These are phyloP conservation scores for Rubia balearica DNA, from an alignment of 305 asterid species.

Conservation along the genomic window DNA sequence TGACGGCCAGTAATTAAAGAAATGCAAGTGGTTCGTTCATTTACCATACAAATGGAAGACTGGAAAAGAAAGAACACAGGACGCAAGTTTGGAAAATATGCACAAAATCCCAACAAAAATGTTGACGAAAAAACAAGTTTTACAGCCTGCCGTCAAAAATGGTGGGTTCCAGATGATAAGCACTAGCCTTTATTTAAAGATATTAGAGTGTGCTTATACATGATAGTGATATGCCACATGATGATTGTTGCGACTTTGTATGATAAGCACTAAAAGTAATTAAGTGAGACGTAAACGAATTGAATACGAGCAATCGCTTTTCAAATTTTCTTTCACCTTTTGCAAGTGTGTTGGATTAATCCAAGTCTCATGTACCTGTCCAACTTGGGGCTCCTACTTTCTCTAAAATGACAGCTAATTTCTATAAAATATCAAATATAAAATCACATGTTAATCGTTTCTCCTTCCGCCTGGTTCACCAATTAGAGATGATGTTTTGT, in stretches of 20 bases:
- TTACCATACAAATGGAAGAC: neutral
- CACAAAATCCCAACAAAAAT: neutral
- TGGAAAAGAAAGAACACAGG: neutral
- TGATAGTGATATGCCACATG: neutral
- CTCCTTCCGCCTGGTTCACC: too few species aligned
- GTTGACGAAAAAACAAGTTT: neutral
- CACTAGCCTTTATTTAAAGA: constrained; percentile 7
- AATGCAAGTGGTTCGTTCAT: constrained; percentile 1
- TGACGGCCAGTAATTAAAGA: neutral
- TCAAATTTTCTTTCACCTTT: constrained; percentile 26
- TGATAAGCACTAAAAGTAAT: constrained; percentile 12
- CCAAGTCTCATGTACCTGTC: neutral
- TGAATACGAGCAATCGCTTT: constrained; percentile 37
- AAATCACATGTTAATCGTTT: too few species aligned
- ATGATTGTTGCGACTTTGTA: neutral
- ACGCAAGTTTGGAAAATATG: constrained; percentile 5
- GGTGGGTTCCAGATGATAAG: constrained; percentile 23
- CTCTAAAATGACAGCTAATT: too few species aligned
- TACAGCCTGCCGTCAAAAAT: neutral
- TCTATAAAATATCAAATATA: too few species aligned
- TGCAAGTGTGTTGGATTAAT: neutral
- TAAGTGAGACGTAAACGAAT: constrained; percentile 24
- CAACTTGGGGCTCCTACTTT: neutral
- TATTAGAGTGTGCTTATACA: constrained; percentile 15
- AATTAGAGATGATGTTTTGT: too few species aligned